Evolutionary conservation across 2,329 filamentous ascomycete genomes (phyloP).

Genomic region (Exophiala alcalophila): DNA sequence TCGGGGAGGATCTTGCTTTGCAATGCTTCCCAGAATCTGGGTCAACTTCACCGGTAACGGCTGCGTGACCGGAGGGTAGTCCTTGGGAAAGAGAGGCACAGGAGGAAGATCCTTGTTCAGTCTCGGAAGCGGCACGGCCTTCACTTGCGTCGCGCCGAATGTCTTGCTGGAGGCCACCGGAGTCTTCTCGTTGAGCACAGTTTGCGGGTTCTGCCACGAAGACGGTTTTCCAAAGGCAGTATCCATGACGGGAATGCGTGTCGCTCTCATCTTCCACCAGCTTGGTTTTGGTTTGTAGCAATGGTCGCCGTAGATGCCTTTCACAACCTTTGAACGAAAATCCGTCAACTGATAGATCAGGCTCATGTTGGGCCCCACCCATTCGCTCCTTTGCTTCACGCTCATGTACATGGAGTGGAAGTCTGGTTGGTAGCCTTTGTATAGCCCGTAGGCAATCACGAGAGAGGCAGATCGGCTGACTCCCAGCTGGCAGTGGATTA

Average conservation of each 20-base stretch:
- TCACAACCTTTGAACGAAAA: slow-evolving; percentile 49
- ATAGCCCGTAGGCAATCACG: slow-evolving; percentile 64
- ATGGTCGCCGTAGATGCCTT: slow-evolving; percentile 33
- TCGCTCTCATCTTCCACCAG: slow-evolving; percentile 25
- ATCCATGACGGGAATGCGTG: slow-evolving; percentile 12
- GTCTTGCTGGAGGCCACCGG: slow-evolving; percentile 1
- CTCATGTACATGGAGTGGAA: slow-evolving; percentile 64
- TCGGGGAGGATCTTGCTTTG: slow-evolving; percentile 2
- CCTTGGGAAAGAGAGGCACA: slow-evolving; percentile 27
- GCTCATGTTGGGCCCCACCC: slow-evolving; percentile 68
- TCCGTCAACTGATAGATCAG: slow-evolving; percentile 66
- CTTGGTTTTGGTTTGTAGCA: slow-evolving; percentile 14
- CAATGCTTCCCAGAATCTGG: slow-evolving; percentile 15
- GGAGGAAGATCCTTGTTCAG: slow-evolving; percentile 29
- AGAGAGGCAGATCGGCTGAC: slow-evolving; percentile 64
- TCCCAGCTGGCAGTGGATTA: slow-evolving; percentile 64
- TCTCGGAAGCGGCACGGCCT: slow-evolving; percentile 4
- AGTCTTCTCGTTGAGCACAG: slow-evolving; percentile 4
- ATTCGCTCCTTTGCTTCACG: slow-evolving; percentile 62
- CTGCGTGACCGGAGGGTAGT: slow-evolving; percentile 4
- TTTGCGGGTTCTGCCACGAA: slow-evolving; percentile 6
- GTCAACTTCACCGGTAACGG: slow-evolving; percentile 19
- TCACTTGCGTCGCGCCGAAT: neutral
- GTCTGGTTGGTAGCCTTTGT: slow-evolving; percentile 60
- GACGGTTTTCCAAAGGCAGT: slow-evolving; percentile 19